Evolutionary conservation across 495 filamentous ascomycete genomes (phyloP).

Genomic region (Trichoderma reesei): DNA sequence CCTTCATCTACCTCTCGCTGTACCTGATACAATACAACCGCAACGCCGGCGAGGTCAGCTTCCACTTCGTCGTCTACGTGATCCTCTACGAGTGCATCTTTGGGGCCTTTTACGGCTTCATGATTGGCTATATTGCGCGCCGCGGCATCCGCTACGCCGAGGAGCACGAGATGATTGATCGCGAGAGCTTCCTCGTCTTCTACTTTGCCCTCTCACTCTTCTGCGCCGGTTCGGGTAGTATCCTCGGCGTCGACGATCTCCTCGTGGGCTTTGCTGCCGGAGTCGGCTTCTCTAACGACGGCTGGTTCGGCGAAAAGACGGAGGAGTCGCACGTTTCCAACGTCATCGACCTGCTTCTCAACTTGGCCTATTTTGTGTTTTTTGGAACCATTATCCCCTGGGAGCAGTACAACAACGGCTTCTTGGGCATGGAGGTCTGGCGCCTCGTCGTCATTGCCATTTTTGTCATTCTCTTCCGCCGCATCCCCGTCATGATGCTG

Average conservation of each 20-base stretch:
- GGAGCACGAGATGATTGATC: slow-evolving; percentile 74
- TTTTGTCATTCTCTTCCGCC: slow-evolving; percentile 89
- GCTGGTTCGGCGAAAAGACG: slow-evolving; percentile 97
- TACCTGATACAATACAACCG: slow-evolving; percentile 78
- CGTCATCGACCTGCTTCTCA: slow-evolving; percentile 95
- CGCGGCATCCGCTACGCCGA: slow-evolving; percentile 89
- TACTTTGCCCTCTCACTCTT: slow-evolving; percentile 97
- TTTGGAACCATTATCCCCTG: slow-evolving; percentile 96
- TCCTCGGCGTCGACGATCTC: slow-evolving; percentile 91
- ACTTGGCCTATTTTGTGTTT: slow-evolving; percentile 96
- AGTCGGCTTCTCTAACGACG: slow-evolving; percentile 97
- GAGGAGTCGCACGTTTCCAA: slow-evolving; percentile 98
- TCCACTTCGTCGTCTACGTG: slow-evolving; percentile 83
- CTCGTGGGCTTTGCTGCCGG: slow-evolving; percentile 91
- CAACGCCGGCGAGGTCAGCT: slow-evolving; percentile 55
- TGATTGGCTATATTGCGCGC: slow-evolving; percentile 78
- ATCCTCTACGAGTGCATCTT: slow-evolving; percentile 96
- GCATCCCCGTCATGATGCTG: slow-evolving; percentile 89
- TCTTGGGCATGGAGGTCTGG: slow-evolving; percentile 73
- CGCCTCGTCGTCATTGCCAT: slow-evolving; percentile 79
- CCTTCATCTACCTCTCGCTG: slow-evolving; percentile 87
- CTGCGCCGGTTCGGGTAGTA: slow-evolving; percentile 87
- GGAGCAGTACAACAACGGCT: slow-evolving; percentile 67
- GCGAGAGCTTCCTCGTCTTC: slow-evolving; percentile 96
- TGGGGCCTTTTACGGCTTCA: slow-evolving; percentile 80